phyloP scores from a whole-genome alignment of 2,329 filamentous ascomycete species.

The Dissoconium aciculare region DNA sequence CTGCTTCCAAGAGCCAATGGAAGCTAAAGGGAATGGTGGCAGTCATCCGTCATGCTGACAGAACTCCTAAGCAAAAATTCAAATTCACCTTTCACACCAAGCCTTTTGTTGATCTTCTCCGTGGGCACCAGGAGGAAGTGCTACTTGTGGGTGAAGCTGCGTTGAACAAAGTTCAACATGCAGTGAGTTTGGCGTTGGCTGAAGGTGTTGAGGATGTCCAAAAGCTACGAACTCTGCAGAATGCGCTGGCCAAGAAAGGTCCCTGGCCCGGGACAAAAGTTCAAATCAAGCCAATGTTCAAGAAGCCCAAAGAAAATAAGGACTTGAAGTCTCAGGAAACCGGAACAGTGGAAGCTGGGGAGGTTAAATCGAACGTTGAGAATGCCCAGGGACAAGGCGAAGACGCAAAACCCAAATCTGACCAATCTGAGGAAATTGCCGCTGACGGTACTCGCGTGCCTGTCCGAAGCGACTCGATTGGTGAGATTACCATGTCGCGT shows the following conservation, averaged over 20 bases:
- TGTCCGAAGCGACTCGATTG: constrained; percentile 63
- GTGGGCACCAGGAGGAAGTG: constrained; percentile 92
- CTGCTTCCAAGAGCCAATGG: constrained; percentile 76
- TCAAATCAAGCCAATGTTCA: constrained; percentile 98
- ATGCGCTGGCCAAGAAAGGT: constrained; percentile 82
- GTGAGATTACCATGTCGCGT: constrained; percentile 79
- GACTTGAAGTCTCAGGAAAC: constrained; percentile 9
- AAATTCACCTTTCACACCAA: constrained; percentile 98
- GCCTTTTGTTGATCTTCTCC: constrained; percentile 86
- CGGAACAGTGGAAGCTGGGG: constrained; percentile 38
- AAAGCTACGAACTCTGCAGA: constrained; percentile 74
- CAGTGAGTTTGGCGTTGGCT: constrained; percentile 65
- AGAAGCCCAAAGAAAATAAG: constrained; percentile 51
- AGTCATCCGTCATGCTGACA: constrained; percentile 88
- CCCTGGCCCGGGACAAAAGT: constrained; percentile 93
- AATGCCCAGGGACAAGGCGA: constrained; percentile 33
- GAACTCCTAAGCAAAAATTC: constrained; percentile 97
- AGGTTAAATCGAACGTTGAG: constrained; percentile 7
- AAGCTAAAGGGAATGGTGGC: constrained; percentile 96
- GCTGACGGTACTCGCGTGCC: constrained; percentile 3
- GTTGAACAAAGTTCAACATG: constrained; percentile 72
- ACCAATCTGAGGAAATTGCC: constrained; percentile 3
- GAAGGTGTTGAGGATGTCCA: constrained; percentile 69
- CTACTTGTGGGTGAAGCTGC: constrained; percentile 84
- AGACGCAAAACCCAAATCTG: constrained; percentile 7